Evolutionary conservation across 2,329 filamentous ascomycete genomes (phyloP), one percentile per base, ranked within the genome.

Genomic region (Aspergillus clavatus): DNA sequence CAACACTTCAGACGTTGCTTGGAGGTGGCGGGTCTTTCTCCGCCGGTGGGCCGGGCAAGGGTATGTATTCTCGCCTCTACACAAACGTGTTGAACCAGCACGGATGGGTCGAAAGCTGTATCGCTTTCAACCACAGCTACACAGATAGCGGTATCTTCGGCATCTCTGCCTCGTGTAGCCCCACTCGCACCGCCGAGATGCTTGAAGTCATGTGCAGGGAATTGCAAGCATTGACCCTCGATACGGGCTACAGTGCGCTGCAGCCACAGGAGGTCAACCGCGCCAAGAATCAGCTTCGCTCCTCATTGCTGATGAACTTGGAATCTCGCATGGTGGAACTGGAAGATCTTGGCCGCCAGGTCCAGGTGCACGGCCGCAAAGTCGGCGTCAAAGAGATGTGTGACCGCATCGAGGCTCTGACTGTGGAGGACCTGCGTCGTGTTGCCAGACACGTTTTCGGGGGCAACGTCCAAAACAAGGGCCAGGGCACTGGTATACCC

Each of bases 1-100:
- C 93, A 5, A 95, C 91, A 0, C 78, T 98, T 1, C 94, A 97
- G 70, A 97, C 89, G 1, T 84, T 98, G 7, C 87, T 98, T 26
- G 93, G 93, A 46, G 93, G 93, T 38, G 93, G 93, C 39, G 93
- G 93, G 19, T 96, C 90, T 45, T 98, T 98, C 74, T 95, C 88
- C 12, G 93, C 93, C 43, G 93, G 93, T 58, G 93, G 93, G 0
- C 93, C 93, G 4, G 93, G 93, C 42, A 98, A 98, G 75, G 93
- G 93, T 67, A 98, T 98, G 93, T 97, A 97, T 76, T 95, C 88
- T 28, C 86, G 93, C 10, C 81, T 98, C 7, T 98, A 96, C 76
- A 97, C 90, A 52, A 95, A 96, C 66, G 91, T 97, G 0, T 80
- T 98, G 41, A 98, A 98, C 74, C 90, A 97, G 71, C 84, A 95